Evolutionary conservation across 768 basidiomycete genomes (phyloP).

Genomic region (Boletus rufocinnamomeus): DNA sequence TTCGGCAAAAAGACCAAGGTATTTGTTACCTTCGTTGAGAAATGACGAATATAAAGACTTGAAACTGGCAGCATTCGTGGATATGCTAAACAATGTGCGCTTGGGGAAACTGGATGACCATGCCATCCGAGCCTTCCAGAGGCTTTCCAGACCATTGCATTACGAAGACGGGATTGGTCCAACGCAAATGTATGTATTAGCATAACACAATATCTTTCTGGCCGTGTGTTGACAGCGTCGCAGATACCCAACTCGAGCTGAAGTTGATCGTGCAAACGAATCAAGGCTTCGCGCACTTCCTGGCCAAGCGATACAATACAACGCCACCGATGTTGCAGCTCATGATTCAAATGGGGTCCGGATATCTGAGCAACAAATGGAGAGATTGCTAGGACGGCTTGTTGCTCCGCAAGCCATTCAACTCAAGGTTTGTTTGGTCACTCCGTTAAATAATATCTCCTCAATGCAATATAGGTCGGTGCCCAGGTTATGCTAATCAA

Average conservation of each 20-base stretch:
- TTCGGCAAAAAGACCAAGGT: constrained; percentile 86
- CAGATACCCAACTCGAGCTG: constrained; percentile 68
- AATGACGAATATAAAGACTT: not conserved
- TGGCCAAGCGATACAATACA: constrained; percentile 41
- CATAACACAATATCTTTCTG: not conserved
- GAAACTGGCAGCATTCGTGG: constrained; percentile 56
- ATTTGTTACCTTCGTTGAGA: constrained; percentile 7
- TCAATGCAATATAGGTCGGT: constrained; percentile 50
- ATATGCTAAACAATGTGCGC: constrained; percentile 88
- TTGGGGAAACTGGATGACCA: constrained; percentile 59
- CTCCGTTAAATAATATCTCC: not conserved
- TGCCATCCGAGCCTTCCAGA: constrained; percentile 50
- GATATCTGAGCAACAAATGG: constrained; percentile 41
- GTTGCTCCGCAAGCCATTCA: constrained; percentile 50
- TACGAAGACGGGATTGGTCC: constrained; percentile 79
- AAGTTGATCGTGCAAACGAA: constrained; percentile 73
- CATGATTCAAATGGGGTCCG: constrained; percentile 43
- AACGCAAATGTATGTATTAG: constrained; percentile 79
- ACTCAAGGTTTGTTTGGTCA: constrained; percentile 46
- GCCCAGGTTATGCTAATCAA: constrained; percentile 89
- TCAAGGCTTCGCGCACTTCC: constrained; percentile 48
- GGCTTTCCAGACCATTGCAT: constrained; percentile 53
- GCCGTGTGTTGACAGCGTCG: not conserved
- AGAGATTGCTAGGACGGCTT: constrained; percentile 55
- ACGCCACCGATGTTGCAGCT: constrained; percentile 48